Base-by-base conservation (phyloP, 495 filamentous ascomycete species). In the Aspergillus mulundensis region DNA sequence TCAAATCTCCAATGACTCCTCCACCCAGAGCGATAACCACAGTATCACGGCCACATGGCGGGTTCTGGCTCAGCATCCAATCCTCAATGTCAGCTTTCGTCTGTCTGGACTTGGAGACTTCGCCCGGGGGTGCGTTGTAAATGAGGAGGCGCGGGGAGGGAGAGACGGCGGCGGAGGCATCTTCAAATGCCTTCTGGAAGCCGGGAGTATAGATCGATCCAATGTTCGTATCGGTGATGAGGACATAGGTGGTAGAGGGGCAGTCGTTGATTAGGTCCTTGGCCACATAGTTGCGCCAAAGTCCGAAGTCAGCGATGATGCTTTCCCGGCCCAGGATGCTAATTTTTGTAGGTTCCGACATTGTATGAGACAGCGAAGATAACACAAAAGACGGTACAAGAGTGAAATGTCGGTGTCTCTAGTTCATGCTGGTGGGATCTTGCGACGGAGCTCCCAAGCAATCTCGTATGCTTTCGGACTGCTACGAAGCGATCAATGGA, bases 1-100 rank as follows among this genome's bases (percentile, higher is more conserved):
- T 91, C 85, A 97, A 86, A 68, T 98, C 94, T 19, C 94, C 94
- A 74, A 98, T 96, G 21, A 98, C 95, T 48, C 94, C 94, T 57
- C 94, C 94, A n/a, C 94, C 94, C 14, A 98, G 79, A 16, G 94
- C 94, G 70, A 98, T 89, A 50, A 98, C 83, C 42, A 98, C 88
- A 1, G 91, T 95, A 70, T 98, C 94, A 46, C 94, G 82, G 18
- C 93, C 95, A 79, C 91, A 97, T 69, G 77, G 78, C 8, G 78
- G 78, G 50, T 62, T 74, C 55, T 97, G 82, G 57, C 86, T 82
- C 46, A 97, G 79, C 87, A 98, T 88, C 95, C 95, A 98, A 75
- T 97, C 92, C 68, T 97, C 92, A 58, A 97, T 90, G 65, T 91
- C 88, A 44, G 87, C 93, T 71, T 97, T 97, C 19, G 93, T 97